These are phyloP conservation scores for Anaeromyces robustus DNA, from an alignment of 192 early-diverging fungal species.

Conservation along the genomic window DNA sequence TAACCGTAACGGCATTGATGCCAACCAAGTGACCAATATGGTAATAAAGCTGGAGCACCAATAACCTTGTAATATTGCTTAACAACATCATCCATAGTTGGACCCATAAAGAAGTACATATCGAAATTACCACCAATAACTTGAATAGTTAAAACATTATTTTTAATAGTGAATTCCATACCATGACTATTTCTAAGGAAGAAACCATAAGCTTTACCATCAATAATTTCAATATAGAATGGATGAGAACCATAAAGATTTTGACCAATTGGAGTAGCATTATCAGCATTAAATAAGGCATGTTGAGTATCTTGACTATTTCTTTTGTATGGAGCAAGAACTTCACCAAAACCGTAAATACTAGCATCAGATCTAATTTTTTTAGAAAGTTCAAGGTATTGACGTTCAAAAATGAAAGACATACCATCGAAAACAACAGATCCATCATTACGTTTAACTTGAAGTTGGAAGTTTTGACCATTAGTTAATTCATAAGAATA, in stretches of 20 bases:
- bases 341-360: conserved; percentile 53
- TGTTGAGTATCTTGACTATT: conserved; percentile 16
- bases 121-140: conserved; percentile 47
- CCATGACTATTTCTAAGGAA: conserved; percentile 46
- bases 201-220: conserved; percentile 25
- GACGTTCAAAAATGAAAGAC: conserved; percentile 41
- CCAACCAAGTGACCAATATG: conserved; percentile 42
- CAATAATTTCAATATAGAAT: conserved; percentile 44
- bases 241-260: conserved; percentile 52
- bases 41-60: conserved; percentile 39
- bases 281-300: conserved; percentile 24
- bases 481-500: conserved; percentile 15
- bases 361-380: conserved; percentile 30
- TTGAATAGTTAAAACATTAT: conserved; percentile 34
- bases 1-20: conserved; percentile 56
- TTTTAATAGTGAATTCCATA: conserved; percentile 41
- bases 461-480: not conserved
- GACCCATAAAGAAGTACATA: conserved; percentile 43
- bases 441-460: not conserved
- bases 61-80: conserved; percentile 45
- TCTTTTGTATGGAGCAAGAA: conserved; percentile 28
- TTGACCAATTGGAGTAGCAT: conserved; percentile 19
- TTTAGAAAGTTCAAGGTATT: conserved; percentile 47
- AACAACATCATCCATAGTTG: conserved; percentile 20
- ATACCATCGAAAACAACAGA: not conserved